Evolutionary conservation across 1,284 basidiomycete genomes (phyloP), one percentile per base, ranked within the genome.

Genomic region (Ceratobasidium theobromae): DNA sequence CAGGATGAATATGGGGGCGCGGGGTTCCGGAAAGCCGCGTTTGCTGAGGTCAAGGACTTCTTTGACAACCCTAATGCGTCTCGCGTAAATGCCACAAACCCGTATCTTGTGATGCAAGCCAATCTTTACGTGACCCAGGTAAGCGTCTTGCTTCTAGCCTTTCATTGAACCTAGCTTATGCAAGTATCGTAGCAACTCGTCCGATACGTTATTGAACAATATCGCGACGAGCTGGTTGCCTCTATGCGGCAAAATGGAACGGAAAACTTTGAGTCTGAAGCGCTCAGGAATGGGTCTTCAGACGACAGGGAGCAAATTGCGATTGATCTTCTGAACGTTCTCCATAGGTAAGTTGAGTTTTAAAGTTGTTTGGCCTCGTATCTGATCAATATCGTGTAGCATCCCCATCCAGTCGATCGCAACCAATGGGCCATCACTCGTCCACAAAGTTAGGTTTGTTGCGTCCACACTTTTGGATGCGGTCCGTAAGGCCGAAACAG

Each of bases 371-470:
- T 49, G 35, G 21, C 18, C 52, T 25, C 51, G 54, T 30, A 33
- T n/a, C 58, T 70, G 32, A 68, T 65, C 53, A 38, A 16, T 8
- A 53, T 49, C 62, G 54, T 71, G 52, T 71, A 91, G 89, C 73
- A 93, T 94, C 71, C 91, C 91, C 5, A 93, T 94, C 67, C 91
- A 93, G 75, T 91, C 89, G 25, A 93, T 94, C 71, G 91, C 92
- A 8, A 92, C 91, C 51, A 95, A 94, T 74, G 90, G 89, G 4
- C 67, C 66, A 23, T 71, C 77, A 2, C 71, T 79, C 2, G 89
- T 94, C 14, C 87, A 90, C 75, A 94, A 94, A 81, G 90, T 94
- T 67, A 86, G 92, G 65, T 93, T 93, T 74, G 89, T 94, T 21
- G 92, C 92, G 12, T 93, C 89, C 23, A 93, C 90, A 1, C 78